These are phyloP conservation scores for Pleomassaria siparia DNA, from an alignment of 2,329 filamentous ascomycete genomes.

Conservation along the genomic window DNA sequence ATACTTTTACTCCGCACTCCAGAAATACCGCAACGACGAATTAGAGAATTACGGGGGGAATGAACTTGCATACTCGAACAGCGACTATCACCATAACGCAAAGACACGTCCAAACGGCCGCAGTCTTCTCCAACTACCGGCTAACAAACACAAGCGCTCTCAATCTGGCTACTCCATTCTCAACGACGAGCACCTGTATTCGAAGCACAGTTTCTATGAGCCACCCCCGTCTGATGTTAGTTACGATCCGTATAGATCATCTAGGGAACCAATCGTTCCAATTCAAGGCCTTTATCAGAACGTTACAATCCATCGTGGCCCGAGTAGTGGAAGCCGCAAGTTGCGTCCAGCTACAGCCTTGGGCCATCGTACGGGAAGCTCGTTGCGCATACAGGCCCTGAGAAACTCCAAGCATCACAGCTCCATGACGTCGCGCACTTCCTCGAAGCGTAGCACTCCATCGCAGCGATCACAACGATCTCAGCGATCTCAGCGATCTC, in stretches of 20 bases:
- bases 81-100: constrained; percentile 71
- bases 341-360: constrained; percentile 39
- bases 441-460: constrained; percentile 35
- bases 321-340: constrained; percentile 37
- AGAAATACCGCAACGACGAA: constrained; percentile 80
- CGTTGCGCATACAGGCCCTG: constrained; percentile 46
- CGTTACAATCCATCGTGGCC: constrained; percentile 65
- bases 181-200: constrained; percentile 55
- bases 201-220: constrained; percentile 53
- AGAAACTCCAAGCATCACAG: constrained; percentile 34
- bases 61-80: constrained; percentile 74
- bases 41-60: constrained; percentile 75
- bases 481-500: constrained; percentile 2
- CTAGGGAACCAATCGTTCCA: constrained; percentile 53
- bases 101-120: constrained; percentile 21
- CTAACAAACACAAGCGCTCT: constrained; percentile 45
- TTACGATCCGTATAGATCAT: constrained; percentile 83
- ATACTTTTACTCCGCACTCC: constrained; percentile 83
- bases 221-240: constrained; percentile 58
- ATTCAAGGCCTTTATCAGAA: constrained; percentile 63
- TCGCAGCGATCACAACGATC: constrained; percentile 17
- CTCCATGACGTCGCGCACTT: constrained; percentile 34
- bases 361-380: constrained; percentile 45
- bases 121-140: constrained; percentile 40
- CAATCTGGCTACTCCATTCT: constrained; percentile 60